phyloP scores from a whole-genome alignment of 2,329 filamentous ascomycete species.

The Didymosphaeria variabile region DNA sequence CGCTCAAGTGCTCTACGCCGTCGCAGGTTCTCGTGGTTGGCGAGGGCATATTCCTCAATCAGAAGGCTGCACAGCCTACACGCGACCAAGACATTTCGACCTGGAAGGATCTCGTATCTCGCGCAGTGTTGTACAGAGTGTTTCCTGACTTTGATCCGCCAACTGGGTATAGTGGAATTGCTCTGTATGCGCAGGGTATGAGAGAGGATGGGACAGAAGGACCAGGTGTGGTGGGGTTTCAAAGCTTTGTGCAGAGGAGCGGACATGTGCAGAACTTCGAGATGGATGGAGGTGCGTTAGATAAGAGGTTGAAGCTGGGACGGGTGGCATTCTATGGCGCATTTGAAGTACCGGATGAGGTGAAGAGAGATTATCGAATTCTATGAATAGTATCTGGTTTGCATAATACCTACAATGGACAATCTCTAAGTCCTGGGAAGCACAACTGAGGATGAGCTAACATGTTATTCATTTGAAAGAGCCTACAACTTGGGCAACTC shows the following conservation, averaged over 20 bases:
- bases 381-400: slow-evolving; percentile 1
- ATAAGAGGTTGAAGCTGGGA: slow-evolving; percentile 25
- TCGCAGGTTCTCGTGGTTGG: slow-evolving; percentile 30
- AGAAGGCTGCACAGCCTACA: slow-evolving; percentile 7
- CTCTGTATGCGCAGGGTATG: slow-evolving; percentile 27
- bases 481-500: slow-evolving; percentile 30
- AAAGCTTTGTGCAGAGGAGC: slow-evolving; percentile 31
- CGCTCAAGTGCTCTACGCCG: slow-evolving; percentile 17
- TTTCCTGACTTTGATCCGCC: slow-evolving; percentile 31
- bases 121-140: slow-evolving; percentile 30
- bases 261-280: slow-evolving; percentile 29
- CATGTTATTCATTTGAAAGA: slow-evolving; percentile 23
- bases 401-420: no score
- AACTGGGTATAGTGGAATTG: slow-evolving; percentile 32
- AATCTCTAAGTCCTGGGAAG: no score
- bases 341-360: slow-evolving; percentile 30
- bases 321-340: slow-evolving; percentile 34
- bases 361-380: slow-evolving; percentile 25
- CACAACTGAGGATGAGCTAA: no score
- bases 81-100: not conserved
- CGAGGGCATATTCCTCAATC: slow-evolving; percentile 32
- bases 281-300: slow-evolving; percentile 27
- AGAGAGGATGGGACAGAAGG: slow-evolving; percentile 29
- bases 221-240: slow-evolving; percentile 30
- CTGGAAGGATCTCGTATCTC: slow-evolving; percentile 29